Percentiles rank a stretch among this genome's conserved stretches.
phyloP scores from a whole-genome alignment of 2,329 filamentous ascomycete genomes.

The Pseudonectria buxi region DNA sequence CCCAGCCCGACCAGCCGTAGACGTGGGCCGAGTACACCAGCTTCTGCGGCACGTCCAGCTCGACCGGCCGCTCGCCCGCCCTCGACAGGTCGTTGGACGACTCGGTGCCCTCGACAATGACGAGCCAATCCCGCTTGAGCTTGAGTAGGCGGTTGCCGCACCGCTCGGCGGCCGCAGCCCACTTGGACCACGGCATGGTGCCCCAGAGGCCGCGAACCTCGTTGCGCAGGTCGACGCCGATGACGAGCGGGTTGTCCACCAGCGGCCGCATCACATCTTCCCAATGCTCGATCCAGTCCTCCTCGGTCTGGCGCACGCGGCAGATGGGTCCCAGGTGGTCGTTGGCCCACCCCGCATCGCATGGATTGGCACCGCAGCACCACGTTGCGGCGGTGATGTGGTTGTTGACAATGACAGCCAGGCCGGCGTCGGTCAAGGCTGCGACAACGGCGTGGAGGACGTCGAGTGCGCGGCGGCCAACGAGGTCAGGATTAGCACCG shows the following conservation, averaged over 20 bases:
- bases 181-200: slow-evolving; percentile 59
- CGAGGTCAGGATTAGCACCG: slow-evolving; percentile 53
- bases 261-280: slow-evolving; percentile 56
- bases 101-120: slow-evolving; percentile 61
- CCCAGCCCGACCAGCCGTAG: slow-evolving; percentile 66
- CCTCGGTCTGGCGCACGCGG: slow-evolving; percentile 55
- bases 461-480: slow-evolving; percentile 51
- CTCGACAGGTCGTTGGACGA: slow-evolving; percentile 60
- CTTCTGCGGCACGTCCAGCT: slow-evolving; percentile 45
- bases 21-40: slow-evolving; percentile 65
- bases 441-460: slow-evolving; percentile 53
- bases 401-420: slow-evolving; percentile 63
- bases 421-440: slow-evolving; percentile 53
- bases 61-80: slow-evolving; percentile 48
- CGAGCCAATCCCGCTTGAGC: slow-evolving; percentile 57
- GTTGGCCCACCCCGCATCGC: slow-evolving; percentile 61
- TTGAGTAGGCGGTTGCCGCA: slow-evolving; percentile 54
- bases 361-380: slow-evolving; percentile 64
- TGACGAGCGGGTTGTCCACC: slow-evolving; percentile 51
- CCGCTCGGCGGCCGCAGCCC: slow-evolving; percentile 57
- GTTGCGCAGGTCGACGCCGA: slow-evolving; percentile 62
- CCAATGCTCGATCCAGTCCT: slow-evolving; percentile 62
- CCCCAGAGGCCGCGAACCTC: slow-evolving; percentile 64
- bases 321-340: slow-evolving; percentile 55
- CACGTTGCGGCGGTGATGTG: slow-evolving; percentile 63